These are phyloP conservation scores for Lantana camara DNA, from an alignment of 257 asterid species.

Conservation along the genomic window DNA sequence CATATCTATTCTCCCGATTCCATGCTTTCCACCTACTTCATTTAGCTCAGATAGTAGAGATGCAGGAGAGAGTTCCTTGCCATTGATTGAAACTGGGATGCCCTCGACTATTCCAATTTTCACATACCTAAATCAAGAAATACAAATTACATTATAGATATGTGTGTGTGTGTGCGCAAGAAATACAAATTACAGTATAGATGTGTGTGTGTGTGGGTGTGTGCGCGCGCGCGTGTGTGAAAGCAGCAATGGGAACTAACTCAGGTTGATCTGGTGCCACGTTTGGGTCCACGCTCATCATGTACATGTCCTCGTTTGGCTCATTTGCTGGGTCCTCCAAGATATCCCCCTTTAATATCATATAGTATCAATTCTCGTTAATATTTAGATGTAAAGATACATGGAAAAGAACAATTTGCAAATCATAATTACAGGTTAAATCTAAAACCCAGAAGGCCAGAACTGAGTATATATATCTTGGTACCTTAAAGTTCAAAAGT, in stretches of 20 bases:
- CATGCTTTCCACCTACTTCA: slow-evolving; percentile 83
- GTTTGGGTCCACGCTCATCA: slow-evolving; percentile 81
- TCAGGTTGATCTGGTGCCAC: slow-evolving; percentile 88
- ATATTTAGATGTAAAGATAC: not conserved
- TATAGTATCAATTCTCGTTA: slow-evolving; percentile 14
- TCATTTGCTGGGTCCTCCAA: slow-evolving; percentile 94
- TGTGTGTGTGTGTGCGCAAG: too few species aligned
- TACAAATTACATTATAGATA: too few species aligned
- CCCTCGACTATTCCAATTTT: slow-evolving; percentile 80
- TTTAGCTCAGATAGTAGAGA: slow-evolving; percentile 76
- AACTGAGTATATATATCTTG: too few species aligned
- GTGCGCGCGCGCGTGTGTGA: too few species aligned
- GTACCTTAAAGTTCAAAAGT: slow-evolving; percentile 2
- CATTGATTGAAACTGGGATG: slow-evolving; percentile 76
- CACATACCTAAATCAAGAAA: slow-evolving; percentile 49
- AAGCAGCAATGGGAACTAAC: slow-evolving; percentile 41
- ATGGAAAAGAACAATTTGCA: slow-evolving; percentile 5
- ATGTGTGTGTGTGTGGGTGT: too few species aligned
- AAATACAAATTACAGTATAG: not conserved
- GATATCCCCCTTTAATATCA: slow-evolving; percentile 74
- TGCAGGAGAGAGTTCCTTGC: slow-evolving; percentile 79
- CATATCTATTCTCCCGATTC: slow-evolving; percentile 91
- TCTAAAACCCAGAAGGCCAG: too few species aligned
- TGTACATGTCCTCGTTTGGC: slow-evolving; percentile 91
- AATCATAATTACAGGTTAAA: slow-evolving; percentile 1